Evolutionary conservation across 106 monocot species (phyloP).

Genomic region (Chionographis japonica): DNA sequence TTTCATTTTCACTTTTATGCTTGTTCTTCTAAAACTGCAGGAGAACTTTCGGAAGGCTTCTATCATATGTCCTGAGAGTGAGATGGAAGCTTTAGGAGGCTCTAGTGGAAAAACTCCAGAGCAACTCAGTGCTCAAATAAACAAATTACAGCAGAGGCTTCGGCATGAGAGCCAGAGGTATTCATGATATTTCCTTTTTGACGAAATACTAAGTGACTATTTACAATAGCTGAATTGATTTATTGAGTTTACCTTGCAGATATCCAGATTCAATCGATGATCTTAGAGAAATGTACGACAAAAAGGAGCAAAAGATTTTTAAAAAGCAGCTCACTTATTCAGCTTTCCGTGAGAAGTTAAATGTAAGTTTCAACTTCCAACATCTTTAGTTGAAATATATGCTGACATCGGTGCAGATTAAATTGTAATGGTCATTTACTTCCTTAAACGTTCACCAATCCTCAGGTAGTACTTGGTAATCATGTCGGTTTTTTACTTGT

Average conservation of each 20-base stretch:
- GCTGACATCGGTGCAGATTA: too few relatives aligned
- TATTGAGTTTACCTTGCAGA: slow-evolving; percentile 29
- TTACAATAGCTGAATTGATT: neutral
- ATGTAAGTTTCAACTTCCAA: slow-evolving; percentile 34
- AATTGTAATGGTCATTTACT: neutral
- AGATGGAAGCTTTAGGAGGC: slow-evolving; percentile 66
- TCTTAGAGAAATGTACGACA: slow-evolving; percentile 54
- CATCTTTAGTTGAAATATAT: neutral
- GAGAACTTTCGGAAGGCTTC: slow-evolving; percentile 86
- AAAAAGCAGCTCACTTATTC: slow-evolving; percentile 61
- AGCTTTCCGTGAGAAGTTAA: slow-evolving; percentile 66
- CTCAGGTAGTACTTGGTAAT: too few relatives aligned
- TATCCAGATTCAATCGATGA: slow-evolving; percentile 79
- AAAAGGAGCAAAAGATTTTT: slow-evolving; percentile 68
- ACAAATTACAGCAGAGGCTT: slow-evolving; percentile 68
- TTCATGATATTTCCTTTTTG: neutral
- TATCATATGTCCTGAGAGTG: slow-evolving; percentile 77
- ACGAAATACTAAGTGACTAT: neutral
- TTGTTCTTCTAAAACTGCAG: slow-evolving; percentile 26
- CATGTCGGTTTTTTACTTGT: too few relatives aligned
- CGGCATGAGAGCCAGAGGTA: slow-evolving; percentile 70
- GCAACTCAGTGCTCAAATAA: slow-evolving; percentile 67
- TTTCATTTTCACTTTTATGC: neutral
- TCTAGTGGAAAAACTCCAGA: slow-evolving; percentile 64
- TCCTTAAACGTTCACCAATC: neutral